These are phyloP conservation scores for Dothistroma pini DNA, from an alignment of 2,329 filamentous ascomycete species.

Conservation along the genomic window DNA sequence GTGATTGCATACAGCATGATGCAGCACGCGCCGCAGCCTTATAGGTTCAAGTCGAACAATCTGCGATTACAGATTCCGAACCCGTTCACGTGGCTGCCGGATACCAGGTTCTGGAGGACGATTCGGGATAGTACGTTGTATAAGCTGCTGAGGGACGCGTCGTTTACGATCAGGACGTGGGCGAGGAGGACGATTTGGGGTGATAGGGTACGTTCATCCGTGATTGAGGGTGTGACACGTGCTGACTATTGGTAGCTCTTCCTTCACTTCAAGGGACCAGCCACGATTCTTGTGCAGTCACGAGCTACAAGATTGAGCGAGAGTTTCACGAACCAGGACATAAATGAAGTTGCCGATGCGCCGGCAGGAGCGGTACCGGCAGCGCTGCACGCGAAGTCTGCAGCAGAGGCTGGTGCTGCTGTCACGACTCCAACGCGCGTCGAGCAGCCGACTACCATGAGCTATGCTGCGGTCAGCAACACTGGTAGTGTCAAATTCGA, in stretches of 20 bases:
- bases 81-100: conserved; percentile 61
- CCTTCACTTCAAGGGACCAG: conserved; percentile 81
- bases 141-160: conserved; percentile 61
- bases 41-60: conserved; percentile 75
- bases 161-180: conserved; percentile 71
- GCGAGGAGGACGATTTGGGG: conserved; percentile 84
- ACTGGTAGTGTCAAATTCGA: conserved; percentile 35
- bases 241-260: conserved; percentile 58
- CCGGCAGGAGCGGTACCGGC: conserved; percentile 67
- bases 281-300: conserved; percentile 82
- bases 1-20: conserved; percentile 85
- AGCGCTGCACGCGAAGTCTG: conserved; percentile 45
- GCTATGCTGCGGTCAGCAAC: conserved; percentile 33
- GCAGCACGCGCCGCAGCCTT: conserved; percentile 70
- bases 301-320: conserved; percentile 77
- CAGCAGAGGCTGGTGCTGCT: conserved; percentile 28
- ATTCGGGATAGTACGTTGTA: conserved; percentile 71
- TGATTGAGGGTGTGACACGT: background rate
- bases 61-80: conserved; percentile 75
- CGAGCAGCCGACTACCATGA: conserved; percentile 31
- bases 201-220: conserved; percentile 57
- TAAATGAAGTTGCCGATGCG: conserved; percentile 85
- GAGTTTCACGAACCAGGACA: conserved; percentile 69
- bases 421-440: conserved; percentile 17
- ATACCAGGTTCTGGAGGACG: conserved; percentile 67